A percentile compares a stretch with the other conserved stretches of the same genome.
Conservation (phyloP, 176 grass and related monocot genomes). For the Eleusine coracana region DNA sequence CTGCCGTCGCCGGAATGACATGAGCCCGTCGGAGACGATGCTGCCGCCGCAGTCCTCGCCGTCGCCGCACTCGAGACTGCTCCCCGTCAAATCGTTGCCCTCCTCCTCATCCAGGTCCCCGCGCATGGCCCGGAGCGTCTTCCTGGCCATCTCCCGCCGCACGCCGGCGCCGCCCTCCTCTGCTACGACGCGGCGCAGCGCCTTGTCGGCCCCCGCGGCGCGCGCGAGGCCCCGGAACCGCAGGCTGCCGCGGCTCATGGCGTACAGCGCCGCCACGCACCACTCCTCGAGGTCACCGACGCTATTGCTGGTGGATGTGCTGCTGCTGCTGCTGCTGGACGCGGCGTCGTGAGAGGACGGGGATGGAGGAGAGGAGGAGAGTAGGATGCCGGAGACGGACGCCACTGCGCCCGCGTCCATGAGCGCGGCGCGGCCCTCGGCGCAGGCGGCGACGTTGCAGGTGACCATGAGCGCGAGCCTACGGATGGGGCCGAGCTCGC, state of each 20-base stretch:
- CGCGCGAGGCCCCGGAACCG: constrained; percentile 78
- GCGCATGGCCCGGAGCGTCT: constrained; percentile 65
- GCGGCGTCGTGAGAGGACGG: not conserved
- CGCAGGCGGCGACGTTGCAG: constrained; percentile 66
- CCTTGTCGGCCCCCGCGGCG: constrained; percentile 54
- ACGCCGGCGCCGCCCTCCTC: constrained; percentile 48
- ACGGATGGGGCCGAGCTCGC: constrained; percentile 43
- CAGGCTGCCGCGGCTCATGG: constrained; percentile 73
- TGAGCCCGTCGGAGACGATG: constrained; percentile 77
- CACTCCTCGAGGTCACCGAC: constrained; percentile 54
- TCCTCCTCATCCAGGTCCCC: constrained; percentile 44
- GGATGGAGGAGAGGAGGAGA: not conserved
- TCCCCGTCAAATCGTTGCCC: constrained; percentile 35
- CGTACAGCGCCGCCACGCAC: constrained; percentile 79
- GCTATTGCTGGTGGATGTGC: not conserved
- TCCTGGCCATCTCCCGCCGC: constrained; percentile 74
- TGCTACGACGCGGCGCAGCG: constrained; percentile 68
- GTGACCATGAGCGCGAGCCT: constrained; percentile 80
- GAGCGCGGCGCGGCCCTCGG: constrained; percentile 68
- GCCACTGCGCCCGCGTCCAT: constrained; percentile 76
- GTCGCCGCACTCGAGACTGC: constrained; percentile 56
- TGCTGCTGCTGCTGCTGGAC: not conserved
- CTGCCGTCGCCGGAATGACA: constrained; percentile 68
- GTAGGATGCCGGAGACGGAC: constrained; percentile 54
- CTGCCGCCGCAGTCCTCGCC: constrained; percentile 61